phyloP scores from a whole-genome alignment of 495 filamentous ascomycete species.

The Monascus purpureus region DNA sequence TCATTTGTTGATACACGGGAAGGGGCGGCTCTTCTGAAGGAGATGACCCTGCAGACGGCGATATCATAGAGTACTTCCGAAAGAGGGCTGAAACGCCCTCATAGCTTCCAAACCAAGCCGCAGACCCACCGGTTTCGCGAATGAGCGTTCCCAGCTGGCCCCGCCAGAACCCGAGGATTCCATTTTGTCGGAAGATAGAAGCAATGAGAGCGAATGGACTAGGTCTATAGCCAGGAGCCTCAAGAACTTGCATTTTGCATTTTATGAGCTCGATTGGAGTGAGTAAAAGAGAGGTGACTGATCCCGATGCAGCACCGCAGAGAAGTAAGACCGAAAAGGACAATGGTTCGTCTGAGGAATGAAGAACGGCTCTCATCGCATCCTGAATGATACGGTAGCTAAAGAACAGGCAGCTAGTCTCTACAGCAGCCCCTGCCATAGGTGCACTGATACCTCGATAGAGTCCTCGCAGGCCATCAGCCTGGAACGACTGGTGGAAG shows the following conservation, averaged over 20 bases:
- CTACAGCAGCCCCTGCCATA: slow-evolving; percentile 77
- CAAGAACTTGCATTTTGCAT: slow-evolving; percentile 87
- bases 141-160: slow-evolving; percentile 89
- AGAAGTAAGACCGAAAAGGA: slow-evolving; percentile 58
- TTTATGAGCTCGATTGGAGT: slow-evolving; percentile 97
- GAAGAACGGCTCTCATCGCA: slow-evolving; percentile 43
- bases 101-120: slow-evolving; percentile 91
- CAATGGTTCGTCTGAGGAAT: slow-evolving; percentile 38
- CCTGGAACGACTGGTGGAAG: slow-evolving; percentile 67
- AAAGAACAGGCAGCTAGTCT: slow-evolving; percentile 90
- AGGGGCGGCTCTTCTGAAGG: slow-evolving; percentile 8
- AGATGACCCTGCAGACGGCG: slow-evolving; percentile 1
- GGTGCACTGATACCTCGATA: slow-evolving; percentile 93
- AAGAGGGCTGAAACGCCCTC: slow-evolving; percentile 66
- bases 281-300: slow-evolving; percentile 75
- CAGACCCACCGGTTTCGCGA: slow-evolving; percentile 82
- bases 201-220: slow-evolving; percentile 50
- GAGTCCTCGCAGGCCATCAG: slow-evolving; percentile 58
- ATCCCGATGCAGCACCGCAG: slow-evolving; percentile 75
- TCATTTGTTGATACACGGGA: slow-evolving; percentile 62
- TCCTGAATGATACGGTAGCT: slow-evolving; percentile 63
- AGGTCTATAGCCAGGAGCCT: slow-evolving; percentile 20
- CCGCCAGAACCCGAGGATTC: slow-evolving; percentile 80
- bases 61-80: slow-evolving; percentile 21
- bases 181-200: slow-evolving; percentile 67